Base-by-base conservation (phyloP, 192 early-diverging fungal genomes). In the Dissophora globulifera region DNA sequence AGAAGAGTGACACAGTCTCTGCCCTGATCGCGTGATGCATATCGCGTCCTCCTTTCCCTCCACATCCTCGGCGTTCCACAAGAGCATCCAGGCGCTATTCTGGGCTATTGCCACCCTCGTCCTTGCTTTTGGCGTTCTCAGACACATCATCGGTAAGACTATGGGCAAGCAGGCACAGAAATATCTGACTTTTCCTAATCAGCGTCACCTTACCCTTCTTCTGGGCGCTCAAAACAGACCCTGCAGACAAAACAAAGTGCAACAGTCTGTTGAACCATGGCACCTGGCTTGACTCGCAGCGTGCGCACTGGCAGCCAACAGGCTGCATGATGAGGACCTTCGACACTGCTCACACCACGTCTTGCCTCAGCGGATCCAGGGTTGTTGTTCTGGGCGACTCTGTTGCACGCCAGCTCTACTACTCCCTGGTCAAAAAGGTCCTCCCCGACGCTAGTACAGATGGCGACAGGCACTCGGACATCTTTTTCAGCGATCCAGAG, bases 301-400 rank as follows among this genome's bases (percentile, higher is more conserved):
- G 71, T n/a, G 81, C 79, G 0, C 63, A 81, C 17, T 91, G 89
- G 89, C 84, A 91, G 46, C 82, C 88, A 8, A 52, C 80, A 9
- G 84, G 82, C 3, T 91, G 90, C 60, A 88, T 87, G 80, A 75
- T 87, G 40, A 79, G 82, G 23, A 78, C 69, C 22, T 92, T 91
- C 65, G 68, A 80, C 26, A 8, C 50, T 3, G 26, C 65, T n/a
- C 78, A 85, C 20, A 47, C 85, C 7, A 27, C 35, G 0, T 60
- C 35, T 12, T 93, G 92, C 56, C 50, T 91, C 2, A 68, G 38
- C 15, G 60, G 78, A 30, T 63, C 80, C 6, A 78, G 82, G 13
- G 68, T 84, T 17, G 70, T 90, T 20, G 89, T 88, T 66, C 79
- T 90, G 50, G 91, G 93, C 27, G 91, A 94, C 74, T 93, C 91